Base-by-base conservation (phyloP, 108 stramenopile species). In the Pseudonitzschia multistriata region DNA sequence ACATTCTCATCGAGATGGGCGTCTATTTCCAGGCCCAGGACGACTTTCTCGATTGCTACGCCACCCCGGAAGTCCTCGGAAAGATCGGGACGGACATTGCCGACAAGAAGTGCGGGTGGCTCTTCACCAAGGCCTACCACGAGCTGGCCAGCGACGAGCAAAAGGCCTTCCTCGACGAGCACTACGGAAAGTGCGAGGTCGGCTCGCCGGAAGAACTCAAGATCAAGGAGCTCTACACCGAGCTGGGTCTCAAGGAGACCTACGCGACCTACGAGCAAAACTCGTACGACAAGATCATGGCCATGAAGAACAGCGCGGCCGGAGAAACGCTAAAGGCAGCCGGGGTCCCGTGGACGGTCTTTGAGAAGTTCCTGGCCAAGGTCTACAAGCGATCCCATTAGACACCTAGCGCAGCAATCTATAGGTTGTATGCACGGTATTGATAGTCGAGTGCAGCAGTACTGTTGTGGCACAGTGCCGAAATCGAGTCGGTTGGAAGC, bases 1-100 rank as follows among this genome's bases (percentile, higher is more conserved):
- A 81, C 19, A 81, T 83, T 62, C 69, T 71, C 29, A 25, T 74
- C n/a, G 56, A 36, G 28, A 81, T 99, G 83, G 99, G 99, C 22
- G 96, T 92, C 66, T 99, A 98, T 91, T 99, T 99, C 74, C 99
- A 99, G 81, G 90, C 97, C 53, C 98, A 99, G 74, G 99, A 99
- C 74, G 99, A 99, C 81, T 96, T 90, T 72, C 86, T 99, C 49
- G 99, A 99, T 81, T 96, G 96, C 70, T 99, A 83, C 80, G 99
- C 90, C 10, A 77, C 83, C 55, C 98, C 97, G 3, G 87, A 96
- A 70, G 86, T 96, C 35, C 80, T 99, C 62, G 99, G 99, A 7
- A 99, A 99, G 83, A 79, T 99, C 61, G 99, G 99, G 30, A 99
- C 99, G n/a, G 99, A 99, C 67, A 99, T 99, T 81, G 91, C 97